Percentiles rank a stretch among this genome's conserved stretches.
Conservation (phyloP, 345 rosid species). For the Euphorbia pulcherrima region DNA sequence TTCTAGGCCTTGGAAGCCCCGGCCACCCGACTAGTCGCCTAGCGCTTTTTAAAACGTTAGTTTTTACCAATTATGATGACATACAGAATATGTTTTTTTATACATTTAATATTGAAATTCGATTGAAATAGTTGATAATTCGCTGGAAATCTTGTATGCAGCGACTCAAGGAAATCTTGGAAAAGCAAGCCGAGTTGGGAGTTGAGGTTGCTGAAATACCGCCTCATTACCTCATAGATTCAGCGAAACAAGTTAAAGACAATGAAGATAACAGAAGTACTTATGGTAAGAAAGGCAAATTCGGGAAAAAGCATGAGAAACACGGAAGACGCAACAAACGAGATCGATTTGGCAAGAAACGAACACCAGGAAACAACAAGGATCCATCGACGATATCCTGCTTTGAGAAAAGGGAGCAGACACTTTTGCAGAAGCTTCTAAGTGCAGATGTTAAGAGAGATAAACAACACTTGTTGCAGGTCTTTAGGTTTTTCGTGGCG, state of each 20-base stretch:
- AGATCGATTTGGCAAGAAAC: conserved; percentile 29
- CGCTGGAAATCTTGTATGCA: conserved; percentile 31
- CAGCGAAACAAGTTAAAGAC: conserved; percentile 31
- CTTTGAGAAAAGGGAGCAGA: conserved; percentile 38
- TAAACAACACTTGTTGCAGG: conserved; percentile 59
- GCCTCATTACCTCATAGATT: conserved; percentile 52
- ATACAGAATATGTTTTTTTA: neutral
- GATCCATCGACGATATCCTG: conserved; percentile 32
- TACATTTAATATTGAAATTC: neutral
- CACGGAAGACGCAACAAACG: conserved; percentile 43
- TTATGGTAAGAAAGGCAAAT: conserved; percentile 32
- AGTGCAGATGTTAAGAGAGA: conserved; percentile 64
- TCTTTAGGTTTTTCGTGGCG: conserved; percentile 59
- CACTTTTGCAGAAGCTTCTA: conserved; percentile 81
- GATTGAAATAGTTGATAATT: neutral
- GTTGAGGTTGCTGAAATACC: conserved; percentile 93
- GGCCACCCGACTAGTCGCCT: neutral
- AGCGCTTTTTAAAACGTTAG: neutral
- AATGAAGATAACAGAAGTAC: conserved; percentile 30
- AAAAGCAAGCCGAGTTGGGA: conserved; percentile 87
- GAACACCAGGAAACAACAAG: conserved; percentile 15
- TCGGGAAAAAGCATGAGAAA: conserved; percentile 39
- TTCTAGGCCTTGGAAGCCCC: no score
- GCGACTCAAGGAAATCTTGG: conserved; percentile 86
- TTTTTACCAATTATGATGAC: neutral